Evolutionary conservation across 192 early-diverging fungal species (phyloP), one percentile per base, ranked within the genome.

Genomic region (Linderina pennispora): DNA sequence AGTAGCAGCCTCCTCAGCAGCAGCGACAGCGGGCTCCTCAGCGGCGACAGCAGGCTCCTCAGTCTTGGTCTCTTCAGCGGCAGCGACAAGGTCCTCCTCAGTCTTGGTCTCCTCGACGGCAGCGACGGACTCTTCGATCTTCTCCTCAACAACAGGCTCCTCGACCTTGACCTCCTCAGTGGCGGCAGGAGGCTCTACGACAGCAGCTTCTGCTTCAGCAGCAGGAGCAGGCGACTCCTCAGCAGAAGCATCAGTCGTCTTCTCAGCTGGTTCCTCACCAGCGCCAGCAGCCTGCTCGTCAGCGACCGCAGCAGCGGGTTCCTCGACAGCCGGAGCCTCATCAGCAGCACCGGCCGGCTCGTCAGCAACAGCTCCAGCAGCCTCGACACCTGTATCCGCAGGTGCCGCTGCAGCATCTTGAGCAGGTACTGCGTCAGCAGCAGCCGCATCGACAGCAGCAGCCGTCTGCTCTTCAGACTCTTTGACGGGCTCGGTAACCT

Each of bases 171-270:
- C 11, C 36, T 43, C 47, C 11, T 41, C 46, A 11, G 24, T 38
- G 25, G 31, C 35, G 7, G 38, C 2, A 19, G n/a, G 31, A 26
- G 17, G 34, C n/a, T 50, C 50, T 22, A 23, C 50, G 26, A 17
- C 8, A 8, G 38, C 44, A 26, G n/a, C 39, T 1, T 34, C 3
- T 6, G 46, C 38, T 20, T 46, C 33, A 25, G 8, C 20, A 24
- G 5, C 47, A 26, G 18, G 37, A 37, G 42, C 31, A 43, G 47
- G 11, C 38, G 18, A 18, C 43, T 56, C 43, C 25, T 39, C 61
- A 21, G 23, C 52, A 43, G 22, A 20, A 36, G 43, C 45, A 11
- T 23, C 45, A 46, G 33, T 34, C 20, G 16, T 19, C 8, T n/a
- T 19, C 31, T n/a, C 43, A 45, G 31, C 4, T 31, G 43, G 21